phyloP scores from a whole-genome alignment of 768 basidiomycete species.

The Auriscalpium microsporum region DNA sequence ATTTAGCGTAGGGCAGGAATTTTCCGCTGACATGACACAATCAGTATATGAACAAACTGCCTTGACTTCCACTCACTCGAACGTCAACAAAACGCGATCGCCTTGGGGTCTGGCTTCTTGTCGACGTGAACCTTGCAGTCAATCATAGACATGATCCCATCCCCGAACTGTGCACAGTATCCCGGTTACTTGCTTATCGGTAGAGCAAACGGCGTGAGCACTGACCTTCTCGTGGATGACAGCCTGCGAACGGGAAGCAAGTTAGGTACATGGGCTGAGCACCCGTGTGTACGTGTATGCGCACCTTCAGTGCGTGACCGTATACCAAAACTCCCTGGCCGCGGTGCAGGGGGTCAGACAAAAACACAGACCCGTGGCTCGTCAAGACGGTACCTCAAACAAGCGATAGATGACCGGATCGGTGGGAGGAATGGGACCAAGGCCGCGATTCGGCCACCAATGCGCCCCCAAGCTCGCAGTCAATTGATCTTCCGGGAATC shows the following conservation, averaged over 20 bases:
- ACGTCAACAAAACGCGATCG: constrained; percentile 70
- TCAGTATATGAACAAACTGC: neutral
- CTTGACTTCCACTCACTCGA: constrained; percentile 47
- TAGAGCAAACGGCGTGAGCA: neutral
- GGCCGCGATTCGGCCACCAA: constrained; percentile 70
- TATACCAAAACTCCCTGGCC: constrained; percentile 63
- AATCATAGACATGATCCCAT: constrained; percentile 87
- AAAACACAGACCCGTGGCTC: neutral
- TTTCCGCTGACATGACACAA: constrained; percentile 45
- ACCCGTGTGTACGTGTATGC: constrained; percentile 1
- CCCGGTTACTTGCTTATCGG: neutral
- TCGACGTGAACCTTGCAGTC: constrained; percentile 66
- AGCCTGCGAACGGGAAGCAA: constrained; percentile 30
- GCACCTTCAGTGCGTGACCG: constrained; percentile 70
- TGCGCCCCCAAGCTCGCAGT: constrained; percentile 44
- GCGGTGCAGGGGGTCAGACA: neutral
- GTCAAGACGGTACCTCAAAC: constrained; percentile 50
- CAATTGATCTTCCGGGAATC: constrained; percentile 31
- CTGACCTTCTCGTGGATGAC: constrained; percentile 69
- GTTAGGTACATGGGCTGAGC: neutral
- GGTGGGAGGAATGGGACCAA: constrained; percentile 63
- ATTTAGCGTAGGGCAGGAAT: constrained; percentile 65
- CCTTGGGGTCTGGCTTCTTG: constrained; percentile 68
- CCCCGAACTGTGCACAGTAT: constrained; percentile 61
- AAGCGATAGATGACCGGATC: constrained; percentile 78